Base-by-base conservation (phyloP, 2,329 filamentous ascomycete species). In the Cladosporium colombiae region DNA sequence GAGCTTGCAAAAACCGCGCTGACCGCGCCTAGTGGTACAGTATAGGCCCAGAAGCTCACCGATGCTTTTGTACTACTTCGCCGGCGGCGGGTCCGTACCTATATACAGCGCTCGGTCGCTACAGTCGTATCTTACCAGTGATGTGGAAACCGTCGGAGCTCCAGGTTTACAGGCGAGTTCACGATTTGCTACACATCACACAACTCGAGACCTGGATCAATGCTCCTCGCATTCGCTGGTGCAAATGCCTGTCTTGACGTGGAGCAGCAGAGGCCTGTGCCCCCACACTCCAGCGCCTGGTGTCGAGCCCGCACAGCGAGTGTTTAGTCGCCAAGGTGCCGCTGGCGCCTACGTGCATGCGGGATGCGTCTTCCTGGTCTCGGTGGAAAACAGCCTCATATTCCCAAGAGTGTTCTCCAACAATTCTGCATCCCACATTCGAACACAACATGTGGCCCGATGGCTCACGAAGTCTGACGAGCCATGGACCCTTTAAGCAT, bases 401-500 rank as follows among this genome's bases (percentile, higher is more conserved):
- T 13, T 33, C 31, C 11, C 31, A 33, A 33, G 31, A 4, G 6
- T 33, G 31, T 10, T 13, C 33, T 37, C 13, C 5, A 40, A 5
- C 16, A 18, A 1, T 5, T 7, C 14, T 7, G 5, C 37, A 16
- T 7, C 6, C 16, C 5, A 18, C 16, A 40, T 40, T 7, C 37
- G 37, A 40, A 2, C 11, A 33, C 31, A 10, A 40, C 14, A 18
- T 18, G 16, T 18, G 3, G 14, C 6, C 37, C 5, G 37, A 37
- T 37, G 5, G 35, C 13, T 14, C 4, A 33, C 13, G 16, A 8
- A 37, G 4, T 37, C 18, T 21, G n/a, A 46, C 8, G 1, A 0
- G 16, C 18, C 0, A 56, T 56, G 60, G 60, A 63, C n/a, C 60
- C 60, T 18, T 10, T 63, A 21, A 31, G 49, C 23, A 44, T 63